Percentiles rank a stretch among this genome's conserved stretches.
Evolutionary conservation across 495 filamentous ascomycete genomes (phyloP).

Genomic region (Xylaria flabelliformis): DNA sequence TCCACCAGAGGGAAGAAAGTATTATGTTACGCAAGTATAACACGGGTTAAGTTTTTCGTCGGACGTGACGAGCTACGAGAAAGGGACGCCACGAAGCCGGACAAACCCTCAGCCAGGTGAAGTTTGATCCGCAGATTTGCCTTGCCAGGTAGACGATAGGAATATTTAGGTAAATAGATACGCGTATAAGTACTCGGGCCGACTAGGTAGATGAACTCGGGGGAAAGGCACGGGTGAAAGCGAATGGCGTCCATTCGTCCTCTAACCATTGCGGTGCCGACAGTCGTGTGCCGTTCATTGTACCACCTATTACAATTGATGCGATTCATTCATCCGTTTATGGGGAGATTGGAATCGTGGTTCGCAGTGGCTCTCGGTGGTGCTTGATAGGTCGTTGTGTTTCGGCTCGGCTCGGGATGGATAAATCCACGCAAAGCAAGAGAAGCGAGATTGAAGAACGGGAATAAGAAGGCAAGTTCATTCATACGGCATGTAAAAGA

Average conservation of each 20-base stretch:
- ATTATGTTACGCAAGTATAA: conserved; percentile 1
- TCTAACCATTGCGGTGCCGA: neutral
- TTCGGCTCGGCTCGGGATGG: conserved; percentile 1
- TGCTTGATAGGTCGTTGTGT: neutral
- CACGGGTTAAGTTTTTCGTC: neutral
- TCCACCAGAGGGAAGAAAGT: neutral
- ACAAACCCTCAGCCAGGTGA: neutral
- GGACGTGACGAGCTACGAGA: conserved; percentile 7
- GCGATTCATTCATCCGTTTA: neutral
- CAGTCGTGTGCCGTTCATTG: conserved; percentile 1
- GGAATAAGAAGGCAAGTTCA: neutral
- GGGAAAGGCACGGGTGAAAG: neutral
- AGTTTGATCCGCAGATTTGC: neutral
- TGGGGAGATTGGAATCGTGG: neutral
- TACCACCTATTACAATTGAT: neutral
- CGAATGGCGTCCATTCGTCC: neutral
- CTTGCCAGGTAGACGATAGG: no score
- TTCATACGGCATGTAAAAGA: neutral
- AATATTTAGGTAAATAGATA: neutral
- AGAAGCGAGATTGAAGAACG: neutral
- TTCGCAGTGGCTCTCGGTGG: neutral
- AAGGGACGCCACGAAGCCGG: neutral
- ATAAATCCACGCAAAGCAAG: conserved; percentile 3
- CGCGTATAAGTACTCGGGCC: neutral
- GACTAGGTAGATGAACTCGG: neutral